phyloP scores from a whole-genome alignment of 2,329 filamentous ascomycete species.

The Aspergillus pseudonomiae region DNA sequence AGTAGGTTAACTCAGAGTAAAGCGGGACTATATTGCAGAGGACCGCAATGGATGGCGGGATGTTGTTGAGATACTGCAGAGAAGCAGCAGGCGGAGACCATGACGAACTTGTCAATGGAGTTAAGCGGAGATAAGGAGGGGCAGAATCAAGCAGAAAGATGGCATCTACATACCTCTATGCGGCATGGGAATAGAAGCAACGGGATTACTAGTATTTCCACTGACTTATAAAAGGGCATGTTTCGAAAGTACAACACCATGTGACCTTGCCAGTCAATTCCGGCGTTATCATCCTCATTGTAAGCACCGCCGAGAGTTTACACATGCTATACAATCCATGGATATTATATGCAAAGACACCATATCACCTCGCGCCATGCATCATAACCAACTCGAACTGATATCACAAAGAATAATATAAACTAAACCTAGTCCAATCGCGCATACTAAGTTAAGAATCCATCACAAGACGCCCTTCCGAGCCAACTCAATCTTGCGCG shows the following conservation, averaged over 20 bases:
- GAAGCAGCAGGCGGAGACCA: slow-evolving; percentile 20
- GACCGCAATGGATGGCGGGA: slow-evolving; percentile 15
- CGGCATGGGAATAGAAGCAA: neutral
- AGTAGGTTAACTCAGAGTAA: neutral
- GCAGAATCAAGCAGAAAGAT: slow-evolving; percentile 4
- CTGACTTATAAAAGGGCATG: neutral
- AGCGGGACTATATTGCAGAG: slow-evolving; percentile 15
- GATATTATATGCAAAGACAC: neutral
- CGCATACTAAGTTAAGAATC: slow-evolving; percentile 18
- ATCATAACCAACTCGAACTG: neutral
- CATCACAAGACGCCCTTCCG: slow-evolving; percentile 50
- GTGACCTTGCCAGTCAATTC: neutral
- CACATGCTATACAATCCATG: neutral
- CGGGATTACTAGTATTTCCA: neutral
- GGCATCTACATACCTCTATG: neutral
- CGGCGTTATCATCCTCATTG: neutral
- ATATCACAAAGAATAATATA: neutral
- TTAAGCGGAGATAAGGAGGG: slow-evolving; percentile 36
- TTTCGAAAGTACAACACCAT: neutral
- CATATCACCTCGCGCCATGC: neutral
- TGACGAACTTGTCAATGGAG: slow-evolving; percentile 2
- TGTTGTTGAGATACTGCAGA: neutral
- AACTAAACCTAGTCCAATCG: neutral
- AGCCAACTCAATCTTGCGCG: slow-evolving; percentile 53
- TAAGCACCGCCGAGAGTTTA: neutral